phyloP scores from a whole-genome alignment of 257 asterid species.

The Avicennia marina region DNA sequence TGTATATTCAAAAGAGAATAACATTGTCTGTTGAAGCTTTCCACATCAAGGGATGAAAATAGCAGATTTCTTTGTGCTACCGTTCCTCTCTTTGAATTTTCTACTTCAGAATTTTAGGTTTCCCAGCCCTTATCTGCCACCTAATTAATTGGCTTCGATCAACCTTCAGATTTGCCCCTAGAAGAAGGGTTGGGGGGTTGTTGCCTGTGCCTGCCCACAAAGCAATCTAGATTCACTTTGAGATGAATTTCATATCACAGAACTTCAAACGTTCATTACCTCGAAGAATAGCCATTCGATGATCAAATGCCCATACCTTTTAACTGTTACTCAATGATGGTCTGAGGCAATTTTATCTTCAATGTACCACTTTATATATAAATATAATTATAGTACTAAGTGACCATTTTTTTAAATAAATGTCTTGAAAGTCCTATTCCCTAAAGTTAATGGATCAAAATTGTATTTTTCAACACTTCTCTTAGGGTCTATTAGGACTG shows the following conservation, averaged over 20 bases:
- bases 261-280: too few species aligned
- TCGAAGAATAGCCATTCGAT: too few species aligned
- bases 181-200: constrained; percentile 12
- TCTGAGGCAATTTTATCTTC: too few species aligned
- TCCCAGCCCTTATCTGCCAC: not conserved
- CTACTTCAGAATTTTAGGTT: not conserved
- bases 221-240: not conserved
- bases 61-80: not conserved
- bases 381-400: too few species aligned
- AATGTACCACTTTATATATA: too few species aligned
- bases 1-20: not conserved
- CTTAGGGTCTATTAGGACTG: too few species aligned
- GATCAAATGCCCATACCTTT: too few species aligned
- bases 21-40: not conserved
- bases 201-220: not conserved
- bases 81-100: not conserved
- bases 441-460: too few species aligned
- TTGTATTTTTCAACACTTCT: too few species aligned
- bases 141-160: not conserved
- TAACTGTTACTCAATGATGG: too few species aligned
- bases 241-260: not conserved
- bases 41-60: not conserved
- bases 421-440: too few species aligned
- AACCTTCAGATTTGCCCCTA: constrained; percentile 9
- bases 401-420: too few species aligned